Conservation (phyloP, 371 early-diverging fungal species). For the Mucor indicus region DNA sequence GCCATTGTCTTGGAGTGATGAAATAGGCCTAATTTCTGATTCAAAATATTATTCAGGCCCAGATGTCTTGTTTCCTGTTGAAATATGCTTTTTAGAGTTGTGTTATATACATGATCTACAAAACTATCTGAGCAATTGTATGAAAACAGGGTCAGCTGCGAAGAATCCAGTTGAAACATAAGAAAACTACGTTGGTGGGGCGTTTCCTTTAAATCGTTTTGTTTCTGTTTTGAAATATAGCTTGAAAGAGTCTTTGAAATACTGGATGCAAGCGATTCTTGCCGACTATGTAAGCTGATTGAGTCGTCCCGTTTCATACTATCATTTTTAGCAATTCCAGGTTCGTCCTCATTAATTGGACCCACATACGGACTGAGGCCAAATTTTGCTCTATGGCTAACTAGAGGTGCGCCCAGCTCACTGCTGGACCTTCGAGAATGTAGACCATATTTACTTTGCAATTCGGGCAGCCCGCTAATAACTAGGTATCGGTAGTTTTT, state of each 20-base stretch:
- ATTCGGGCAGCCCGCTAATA: slow-evolving; percentile 55
- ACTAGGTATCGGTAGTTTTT: slow-evolving; percentile 41
- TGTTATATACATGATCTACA: slow-evolving; percentile 54
- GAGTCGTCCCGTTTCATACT: slow-evolving; percentile 18
- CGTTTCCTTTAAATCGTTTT: slow-evolving; percentile 10
- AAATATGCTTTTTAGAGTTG: slow-evolving; percentile 18
- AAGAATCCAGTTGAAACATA: slow-evolving; percentile 52
- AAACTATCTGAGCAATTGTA: slow-evolving; percentile 67
- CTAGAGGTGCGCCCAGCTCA: slow-evolving; percentile 28
- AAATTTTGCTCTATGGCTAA: not conserved
- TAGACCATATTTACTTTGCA: slow-evolving; percentile 27
- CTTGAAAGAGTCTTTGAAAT: slow-evolving; percentile 22
- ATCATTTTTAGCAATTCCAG: not conserved
- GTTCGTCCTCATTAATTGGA: no score
- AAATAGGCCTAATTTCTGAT: slow-evolving; percentile 73
- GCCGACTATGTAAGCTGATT: slow-evolving; percentile 29
- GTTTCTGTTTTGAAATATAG: slow-evolving; percentile 26
- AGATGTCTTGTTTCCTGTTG: slow-evolving; percentile 48
- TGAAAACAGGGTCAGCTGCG: slow-evolving; percentile 52
- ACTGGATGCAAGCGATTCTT: slow-evolving; percentile 37
- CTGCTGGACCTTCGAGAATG: slow-evolving; percentile 38
- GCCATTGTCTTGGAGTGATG: slow-evolving; percentile 46
- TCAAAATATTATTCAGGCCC: slow-evolving; percentile 54
- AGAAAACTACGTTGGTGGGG: slow-evolving; percentile 51
- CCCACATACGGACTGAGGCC: not conserved